phyloP scores from a whole-genome alignment of 768 basidiomycete genomes.

The Lactarius deliciosus region DNA sequence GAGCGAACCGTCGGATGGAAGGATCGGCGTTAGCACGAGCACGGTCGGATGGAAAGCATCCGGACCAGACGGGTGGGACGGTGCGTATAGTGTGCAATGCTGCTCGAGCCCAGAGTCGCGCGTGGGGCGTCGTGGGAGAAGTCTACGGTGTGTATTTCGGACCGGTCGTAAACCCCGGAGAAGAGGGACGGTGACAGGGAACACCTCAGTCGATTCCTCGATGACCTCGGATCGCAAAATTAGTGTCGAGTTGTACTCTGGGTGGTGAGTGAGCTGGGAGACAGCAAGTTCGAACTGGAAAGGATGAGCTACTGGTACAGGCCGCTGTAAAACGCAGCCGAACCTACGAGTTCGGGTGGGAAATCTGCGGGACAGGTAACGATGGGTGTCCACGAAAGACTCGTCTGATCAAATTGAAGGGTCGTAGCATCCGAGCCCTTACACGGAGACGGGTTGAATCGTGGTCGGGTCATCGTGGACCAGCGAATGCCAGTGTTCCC shows the following conservation, averaged over 20 bases:
- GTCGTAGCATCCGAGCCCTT: neutral
- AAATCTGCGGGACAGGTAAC: slow-evolving; percentile 37
- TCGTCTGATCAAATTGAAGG: neutral
- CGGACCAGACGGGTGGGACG: slow-evolving; percentile 25
- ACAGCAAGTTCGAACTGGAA: slow-evolving; percentile 72
- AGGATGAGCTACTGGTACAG: neutral
- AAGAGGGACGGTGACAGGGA: slow-evolving; percentile 36
- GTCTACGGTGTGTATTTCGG: slow-evolving; percentile 60
- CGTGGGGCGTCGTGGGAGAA: slow-evolving; percentile 77
- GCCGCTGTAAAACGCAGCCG: neutral
- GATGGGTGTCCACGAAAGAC: slow-evolving; percentile 33
- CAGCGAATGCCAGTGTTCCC: too few species aligned
- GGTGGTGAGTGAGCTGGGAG: slow-evolving; percentile 77
- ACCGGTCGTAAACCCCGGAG: slow-evolving; percentile 43
- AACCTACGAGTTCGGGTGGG: slow-evolving; percentile 36
- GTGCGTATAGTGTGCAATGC: slow-evolving; percentile 67
- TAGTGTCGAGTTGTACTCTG: slow-evolving; percentile 90
- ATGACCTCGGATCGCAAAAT: slow-evolving; percentile 82
- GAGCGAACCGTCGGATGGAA: slow-evolving; percentile 45
- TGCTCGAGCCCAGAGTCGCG: slow-evolving; percentile 76
- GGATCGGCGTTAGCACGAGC: slow-evolving; percentile 62
- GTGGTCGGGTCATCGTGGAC: slow-evolving; percentile 17
- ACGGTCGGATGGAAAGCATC: slow-evolving; percentile 32
- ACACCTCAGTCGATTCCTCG: slow-evolving; percentile 37
- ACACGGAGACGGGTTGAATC: slow-evolving; percentile 18